Base-by-base conservation (phyloP, 108 stramenopile species). In the Nannochloropsis gaditana region DNA sequence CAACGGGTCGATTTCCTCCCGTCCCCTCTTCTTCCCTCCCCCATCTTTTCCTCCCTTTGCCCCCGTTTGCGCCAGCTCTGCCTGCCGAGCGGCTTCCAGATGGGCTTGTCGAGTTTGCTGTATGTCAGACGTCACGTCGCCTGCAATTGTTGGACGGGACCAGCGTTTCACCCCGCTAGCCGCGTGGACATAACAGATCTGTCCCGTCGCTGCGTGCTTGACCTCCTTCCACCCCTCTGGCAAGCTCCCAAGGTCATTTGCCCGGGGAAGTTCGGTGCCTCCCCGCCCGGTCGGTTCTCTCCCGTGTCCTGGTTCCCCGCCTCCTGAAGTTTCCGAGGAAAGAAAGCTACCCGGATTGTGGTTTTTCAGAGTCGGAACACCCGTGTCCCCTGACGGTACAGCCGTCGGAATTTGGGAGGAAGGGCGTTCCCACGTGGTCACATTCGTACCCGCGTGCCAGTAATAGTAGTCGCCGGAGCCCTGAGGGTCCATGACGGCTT, bases 1-100 rank as follows among this genome's bases (percentile, higher is more conserved):
- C 85, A 87, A 31, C 21, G 87, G 87, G 42, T 87, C 87, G 41
- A 87, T 84, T 41, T 82, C 86, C 85, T 82, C 42, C 41, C 11
- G 10, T 79, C 84, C 42, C 81, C 85, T 47, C 87, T 80, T 3
- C 84, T 84, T 31, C 43, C 86, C 84, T 87, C 59, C n/a, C n/a
- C 59, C n/a, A n/a, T 2, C n/a, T 73, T n/a, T 73, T 73, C 59
- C 59, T n/a, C n/a, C 59, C 1, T 73, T n/a, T n/a, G 8, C 59
- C 8, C 19, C 3, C 8, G n/a, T 15, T n/a, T 73, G 43, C 44
- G 15, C 19, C 9, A n/a, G 82, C 21, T 82, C 2, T 9, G 15
- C 44, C 21, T 82, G 43, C 82, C 45, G 17, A 19, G 44, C 44
- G 9, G 43, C 82, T 15, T 82, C 4, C 21, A 19, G 3, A 9